Evolutionary conservation across 129 eudicot genomes (phyloP), one percentile per base, ranked within the genome.

Genomic region (Heracleum sosnowskyi): DNA sequence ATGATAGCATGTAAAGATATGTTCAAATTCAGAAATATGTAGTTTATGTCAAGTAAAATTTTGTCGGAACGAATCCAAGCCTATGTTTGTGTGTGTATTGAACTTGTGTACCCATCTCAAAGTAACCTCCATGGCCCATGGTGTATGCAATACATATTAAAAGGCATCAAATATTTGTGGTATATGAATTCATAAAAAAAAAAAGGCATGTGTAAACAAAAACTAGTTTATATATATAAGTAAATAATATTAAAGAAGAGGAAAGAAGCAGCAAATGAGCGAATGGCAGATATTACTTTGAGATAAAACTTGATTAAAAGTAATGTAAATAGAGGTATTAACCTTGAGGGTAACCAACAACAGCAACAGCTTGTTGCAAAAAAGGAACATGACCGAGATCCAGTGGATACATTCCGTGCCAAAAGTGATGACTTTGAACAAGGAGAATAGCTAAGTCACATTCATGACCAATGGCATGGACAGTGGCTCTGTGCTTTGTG

Each of bases 271-370:
- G 7, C 44, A 34, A 16, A 22, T 35, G 28, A 69, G 3, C 24
- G 17, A 33, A 17, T 69, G 26, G 37, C 3, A 69, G 26, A 33
- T 64, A 64, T 26, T 29, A 41, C 18, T 31, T 75, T n/a, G n/a
- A n/a, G n/a, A n/a, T n/a, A n/a, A n/a, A n/a, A n/a, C n/a, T n/a
- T n/a, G n/a, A n/a, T n/a, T n/a, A n/a, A n/a, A n/a, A n/a, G n/a
- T n/a, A n/a, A n/a, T n/a, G n/a, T n/a, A n/a, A n/a, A n/a, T n/a
- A n/a, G n/a, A n/a, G n/a, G n/a, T n/a, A n/a, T n/a, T n/a, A n/a
- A n/a, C n/a, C 99, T 92, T 96, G 99, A 73, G 97, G 97, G 83
- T 92, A 96, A 83, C 99, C 99, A 80, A 96, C 99, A 82, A 96
- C 99, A 12, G 97, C 91, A 53, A 96, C 97, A 75, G 91, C 92